Evolutionary conservation across 768 basidiomycete species (phyloP).

Genomic region (Leucocoprinus leucothites): DNA sequence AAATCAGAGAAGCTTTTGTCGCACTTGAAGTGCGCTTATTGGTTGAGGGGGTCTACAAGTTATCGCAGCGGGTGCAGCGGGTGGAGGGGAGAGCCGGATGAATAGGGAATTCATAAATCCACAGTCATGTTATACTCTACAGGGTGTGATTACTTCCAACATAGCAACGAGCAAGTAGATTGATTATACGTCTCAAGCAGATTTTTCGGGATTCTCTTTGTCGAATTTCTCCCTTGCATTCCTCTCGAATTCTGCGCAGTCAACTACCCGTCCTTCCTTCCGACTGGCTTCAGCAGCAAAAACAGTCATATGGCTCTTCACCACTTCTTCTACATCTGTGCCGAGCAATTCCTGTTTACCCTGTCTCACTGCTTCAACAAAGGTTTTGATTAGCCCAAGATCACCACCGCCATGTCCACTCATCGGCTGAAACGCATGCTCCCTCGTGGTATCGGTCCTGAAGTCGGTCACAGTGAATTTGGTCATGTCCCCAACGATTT

Average conservation of each 20-base stretch:
- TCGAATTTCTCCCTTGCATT: conserved; percentile 19
- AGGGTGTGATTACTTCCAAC: too few species aligned
- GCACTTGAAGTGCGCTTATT: too few species aligned
- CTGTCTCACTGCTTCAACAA: conserved; percentile 70
- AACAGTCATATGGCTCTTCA: conserved; percentile 78
- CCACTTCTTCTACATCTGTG: conserved; percentile 63
- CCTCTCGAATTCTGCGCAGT: conserved; percentile 65
- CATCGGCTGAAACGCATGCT: conserved; percentile 36
- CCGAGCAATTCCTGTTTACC: conserved; percentile 63
- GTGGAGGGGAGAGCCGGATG: too few species aligned
- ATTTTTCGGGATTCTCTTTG: neutral
- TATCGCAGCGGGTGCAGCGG: too few species aligned
- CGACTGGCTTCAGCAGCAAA: conserved; percentile 86
- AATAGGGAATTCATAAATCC: too few species aligned
- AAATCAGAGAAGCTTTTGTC: too few species aligned
- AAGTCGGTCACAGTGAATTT: conserved; percentile 79
- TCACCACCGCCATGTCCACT: conserved; percentile 88
- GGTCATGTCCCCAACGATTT: conserved; percentile 84
- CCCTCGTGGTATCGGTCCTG: conserved; percentile 45
- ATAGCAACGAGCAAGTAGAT: too few species aligned
- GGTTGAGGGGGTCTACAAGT: too few species aligned
- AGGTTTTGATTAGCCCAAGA: conserved; percentile 67
- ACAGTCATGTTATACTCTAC: too few species aligned
- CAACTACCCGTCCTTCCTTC: conserved; percentile 62
- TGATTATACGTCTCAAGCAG: too few species aligned